phyloP scores from a whole-genome alignment of 2,329 filamentous ascomycete species.

The Polychaeton citri region DNA sequence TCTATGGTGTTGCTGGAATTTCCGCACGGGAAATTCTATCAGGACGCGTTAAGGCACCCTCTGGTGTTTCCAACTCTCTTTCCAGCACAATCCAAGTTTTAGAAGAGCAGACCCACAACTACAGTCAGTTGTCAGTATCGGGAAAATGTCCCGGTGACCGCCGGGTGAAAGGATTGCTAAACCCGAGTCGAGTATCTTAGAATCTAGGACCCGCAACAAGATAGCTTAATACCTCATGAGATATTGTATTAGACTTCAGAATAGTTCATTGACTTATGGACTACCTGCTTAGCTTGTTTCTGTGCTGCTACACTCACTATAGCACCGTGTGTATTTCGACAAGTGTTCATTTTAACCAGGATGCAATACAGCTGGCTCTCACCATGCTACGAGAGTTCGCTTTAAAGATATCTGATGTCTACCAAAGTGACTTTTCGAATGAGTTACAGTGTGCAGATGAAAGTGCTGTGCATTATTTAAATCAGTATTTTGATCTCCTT shows the following conservation, averaged over 20 bases:
- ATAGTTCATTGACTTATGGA: neutral
- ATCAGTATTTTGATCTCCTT: too few species aligned
- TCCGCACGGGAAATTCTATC: neutral
- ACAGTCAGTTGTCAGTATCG: neutral
- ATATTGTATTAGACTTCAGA: neutral
- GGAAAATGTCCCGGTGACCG: neutral
- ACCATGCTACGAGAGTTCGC: too few species aligned
- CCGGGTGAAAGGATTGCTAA: neutral
- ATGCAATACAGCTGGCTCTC: too few species aligned
- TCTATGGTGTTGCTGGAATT: neutral
- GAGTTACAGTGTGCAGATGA: too few species aligned
- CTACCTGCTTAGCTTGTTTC: neutral
- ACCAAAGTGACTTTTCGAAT: too few species aligned
- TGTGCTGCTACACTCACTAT: too few species aligned
- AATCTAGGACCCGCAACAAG: neutral
- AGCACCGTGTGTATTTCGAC: too few species aligned
- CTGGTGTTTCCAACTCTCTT: neutral
- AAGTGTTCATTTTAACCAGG: too few species aligned
- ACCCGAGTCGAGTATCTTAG: neutral
- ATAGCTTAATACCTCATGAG: neutral
- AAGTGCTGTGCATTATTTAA: too few species aligned
- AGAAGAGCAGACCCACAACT: neutral
- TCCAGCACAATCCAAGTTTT: neutral
- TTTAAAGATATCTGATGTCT: too few species aligned
- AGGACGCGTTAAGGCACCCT: neutral